Base-by-base conservation (phyloP, 352 stramenopile genomes). In the Globisporangium polare region DNA sequence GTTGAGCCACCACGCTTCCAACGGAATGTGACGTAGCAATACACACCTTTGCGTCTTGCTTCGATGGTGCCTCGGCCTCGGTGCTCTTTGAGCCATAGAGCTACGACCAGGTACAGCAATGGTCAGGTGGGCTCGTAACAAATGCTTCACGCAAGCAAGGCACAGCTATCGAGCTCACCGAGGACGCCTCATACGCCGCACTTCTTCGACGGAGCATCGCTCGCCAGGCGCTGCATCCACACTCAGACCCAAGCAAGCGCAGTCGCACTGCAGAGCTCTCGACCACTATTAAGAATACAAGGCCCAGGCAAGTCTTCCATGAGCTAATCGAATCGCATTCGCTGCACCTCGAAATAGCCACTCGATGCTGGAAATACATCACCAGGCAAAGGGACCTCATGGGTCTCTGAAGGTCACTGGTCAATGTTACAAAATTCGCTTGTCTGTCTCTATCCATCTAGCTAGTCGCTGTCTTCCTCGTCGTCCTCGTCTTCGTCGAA, bases 401-500 rank as follows among this genome's bases (percentile, higher is more conserved):
- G 29, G 29, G 29, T 33, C 29, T 33, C 29, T 33, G 8, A 33
- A 33, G 39, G 15, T 45, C 15, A 37, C n/a, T 53, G 24, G 29
- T 53, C 47, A 53, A 53, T 37, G 47, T 24, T 53, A 53, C 47
- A 53, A 37, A 45, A 45, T 45, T 45, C 39, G 22, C 39, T 45
- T 20, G 39, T 20, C 29, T 33, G 29, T 33, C 29, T 33, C 27
- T 55, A 37, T 78, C 74, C 26, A 68, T 49, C 15, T 73, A 53
- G 66, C 79, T 74, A 45, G 50, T 78, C 42, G 39, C 56, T 63
- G 33, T 68, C 62, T 15, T 87, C 76, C 17, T 88, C 76, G 0
- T 89, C 78, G n/a, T 83, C 70, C 26, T 89, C 76, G 49, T 90
- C 81, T 8, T 88, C 79, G 39, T 90, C 81, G 20, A 90, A 87